Conservation (phyloP, 2,329 filamentous ascomycete genomes). For the Fusarium vanettenii region DNA sequence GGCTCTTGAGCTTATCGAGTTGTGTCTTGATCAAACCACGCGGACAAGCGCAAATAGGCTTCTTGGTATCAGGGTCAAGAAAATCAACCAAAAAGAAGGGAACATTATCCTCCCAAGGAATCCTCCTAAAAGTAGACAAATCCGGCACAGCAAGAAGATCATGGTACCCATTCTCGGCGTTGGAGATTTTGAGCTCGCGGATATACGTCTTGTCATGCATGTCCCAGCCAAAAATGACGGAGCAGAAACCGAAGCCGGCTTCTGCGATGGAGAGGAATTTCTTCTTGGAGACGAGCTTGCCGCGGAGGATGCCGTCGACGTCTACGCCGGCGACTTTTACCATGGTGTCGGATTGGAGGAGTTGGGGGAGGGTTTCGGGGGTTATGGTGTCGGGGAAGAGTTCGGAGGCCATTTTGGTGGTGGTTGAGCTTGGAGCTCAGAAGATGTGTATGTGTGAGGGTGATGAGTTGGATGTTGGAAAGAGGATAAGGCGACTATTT, state of each 20-base stretch:
- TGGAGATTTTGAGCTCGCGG: conserved; percentile 86
- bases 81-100: conserved; percentile 90
- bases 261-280: conserved; percentile 89
- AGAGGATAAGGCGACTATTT: neutral
- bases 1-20: conserved; percentile 72
- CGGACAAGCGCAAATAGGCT: conserved; percentile 81
- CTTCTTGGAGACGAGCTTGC: conserved; percentile 91
- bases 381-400: conserved; percentile 59
- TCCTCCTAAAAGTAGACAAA: conserved; percentile 79
- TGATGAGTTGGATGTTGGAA: neutral
- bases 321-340: conserved; percentile 92
- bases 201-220: conserved; percentile 96
- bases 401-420: conserved; percentile 42
- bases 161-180: conserved; percentile 89
- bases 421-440: conserved; percentile 14
- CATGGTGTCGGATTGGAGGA: conserved; percentile 78
- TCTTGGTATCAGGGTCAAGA: conserved; percentile 79
- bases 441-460: neutral
- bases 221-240: conserved; percentile 95
- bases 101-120: conserved; percentile 90
- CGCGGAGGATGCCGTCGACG: conserved; percentile 86
- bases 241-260: conserved; percentile 92
- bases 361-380: conserved; percentile 69
- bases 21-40: conserved; percentile 78
- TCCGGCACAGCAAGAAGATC: conserved; percentile 88